phyloP scores from a whole-genome alignment of 2,329 filamentous ascomycete species.

The Penicillium sp. region DNA sequence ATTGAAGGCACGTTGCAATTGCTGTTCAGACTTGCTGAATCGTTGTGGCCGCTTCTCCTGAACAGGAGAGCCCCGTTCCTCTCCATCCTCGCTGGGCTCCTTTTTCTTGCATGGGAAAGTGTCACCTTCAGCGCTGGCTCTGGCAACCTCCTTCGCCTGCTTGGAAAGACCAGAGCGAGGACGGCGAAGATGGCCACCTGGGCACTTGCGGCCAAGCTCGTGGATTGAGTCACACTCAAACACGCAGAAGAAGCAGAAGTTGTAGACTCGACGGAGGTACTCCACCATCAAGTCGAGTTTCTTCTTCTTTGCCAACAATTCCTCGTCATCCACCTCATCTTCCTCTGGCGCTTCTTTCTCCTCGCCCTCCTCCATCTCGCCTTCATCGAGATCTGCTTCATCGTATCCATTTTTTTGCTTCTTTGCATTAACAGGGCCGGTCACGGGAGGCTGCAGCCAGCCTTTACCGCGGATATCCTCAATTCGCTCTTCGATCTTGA shows the following conservation, averaged over 20 bases:
- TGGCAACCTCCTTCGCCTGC: constrained; percentile 78
- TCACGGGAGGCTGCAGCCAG: constrained; percentile 65
- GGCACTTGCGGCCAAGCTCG: constrained; percentile 91
- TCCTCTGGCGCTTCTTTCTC: constrained; percentile 68
- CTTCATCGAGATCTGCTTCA: constrained; percentile 45
- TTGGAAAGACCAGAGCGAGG: constrained; percentile 82
- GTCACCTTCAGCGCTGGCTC: constrained; percentile 77
- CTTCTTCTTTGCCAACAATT: constrained; percentile 90
- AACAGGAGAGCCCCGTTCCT: constrained; percentile 63
- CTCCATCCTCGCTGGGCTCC: constrained; percentile 60
- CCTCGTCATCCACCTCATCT: constrained; percentile 81
- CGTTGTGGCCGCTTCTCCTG: constrained; percentile 72
- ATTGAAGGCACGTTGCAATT: constrained; percentile 91
- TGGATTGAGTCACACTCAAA: constrained; percentile 98
- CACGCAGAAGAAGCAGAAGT: constrained; percentile 99
- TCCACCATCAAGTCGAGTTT: constrained; percentile 93
- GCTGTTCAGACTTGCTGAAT: constrained; percentile 78
- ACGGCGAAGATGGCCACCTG: constrained; percentile 91
- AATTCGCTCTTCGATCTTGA: constrained; percentile 82
- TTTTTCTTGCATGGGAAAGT: constrained; percentile 82
- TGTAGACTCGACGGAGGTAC: constrained; percentile 93
- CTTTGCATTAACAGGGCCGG: constrained; percentile 40
- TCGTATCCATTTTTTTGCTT: constrained; percentile 58
- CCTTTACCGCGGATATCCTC: constrained; percentile 76
- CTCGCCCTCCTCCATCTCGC: constrained; percentile 75